A percentile compares a stretch with the other conserved stretches of the same genome.
Conservation (phyloP, 768 basidiomycete genomes). For the Boletus patriciae region DNA sequence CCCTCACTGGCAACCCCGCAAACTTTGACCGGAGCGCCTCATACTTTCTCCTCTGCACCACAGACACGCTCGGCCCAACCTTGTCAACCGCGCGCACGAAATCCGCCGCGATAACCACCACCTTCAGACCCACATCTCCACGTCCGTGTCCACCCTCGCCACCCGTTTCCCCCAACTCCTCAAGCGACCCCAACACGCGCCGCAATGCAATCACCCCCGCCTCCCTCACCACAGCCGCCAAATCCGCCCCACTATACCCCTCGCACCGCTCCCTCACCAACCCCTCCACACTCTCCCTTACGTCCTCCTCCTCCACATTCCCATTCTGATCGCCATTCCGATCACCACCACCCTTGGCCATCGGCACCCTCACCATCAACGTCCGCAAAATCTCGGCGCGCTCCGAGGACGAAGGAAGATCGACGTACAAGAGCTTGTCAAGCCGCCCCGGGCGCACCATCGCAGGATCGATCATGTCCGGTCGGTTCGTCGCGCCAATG, state of each 20-base stretch:
- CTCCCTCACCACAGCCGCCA: slow-evolving; percentile 85
- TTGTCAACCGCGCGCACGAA: slow-evolving; percentile 76
- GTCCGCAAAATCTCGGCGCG: slow-evolving; percentile 84
- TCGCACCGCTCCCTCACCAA: slow-evolving; percentile 67
- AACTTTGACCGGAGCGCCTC: slow-evolving; percentile 79
- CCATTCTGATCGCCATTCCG: background rate
- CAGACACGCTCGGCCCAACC: slow-evolving; percentile 83
- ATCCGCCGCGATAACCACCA: slow-evolving; percentile 58
- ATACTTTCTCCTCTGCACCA: slow-evolving; percentile 78
- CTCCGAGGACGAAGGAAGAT: slow-evolving; percentile 72
- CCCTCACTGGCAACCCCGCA: slow-evolving; percentile 68
- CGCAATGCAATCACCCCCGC: slow-evolving; percentile 84
- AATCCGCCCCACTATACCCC: slow-evolving; percentile 90
- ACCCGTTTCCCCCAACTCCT: slow-evolving; percentile 48
- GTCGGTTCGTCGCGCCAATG: slow-evolving; percentile 91
- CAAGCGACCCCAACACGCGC: slow-evolving; percentile 65
- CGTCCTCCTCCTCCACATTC: slow-evolving; percentile 3
- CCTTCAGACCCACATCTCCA: background rate
- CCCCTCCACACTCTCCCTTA: slow-evolving; percentile 33
- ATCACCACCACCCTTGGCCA: slow-evolving; percentile 27
- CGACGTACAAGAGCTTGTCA: slow-evolving; percentile 93
- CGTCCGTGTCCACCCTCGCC: background rate
- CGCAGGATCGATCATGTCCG: slow-evolving; percentile 97
- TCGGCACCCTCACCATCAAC: slow-evolving; percentile 67
- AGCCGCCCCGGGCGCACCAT: slow-evolving; percentile 96